phyloP scores from a whole-genome alignment of 139 green algal species.

The Closterium sp. region DNA sequence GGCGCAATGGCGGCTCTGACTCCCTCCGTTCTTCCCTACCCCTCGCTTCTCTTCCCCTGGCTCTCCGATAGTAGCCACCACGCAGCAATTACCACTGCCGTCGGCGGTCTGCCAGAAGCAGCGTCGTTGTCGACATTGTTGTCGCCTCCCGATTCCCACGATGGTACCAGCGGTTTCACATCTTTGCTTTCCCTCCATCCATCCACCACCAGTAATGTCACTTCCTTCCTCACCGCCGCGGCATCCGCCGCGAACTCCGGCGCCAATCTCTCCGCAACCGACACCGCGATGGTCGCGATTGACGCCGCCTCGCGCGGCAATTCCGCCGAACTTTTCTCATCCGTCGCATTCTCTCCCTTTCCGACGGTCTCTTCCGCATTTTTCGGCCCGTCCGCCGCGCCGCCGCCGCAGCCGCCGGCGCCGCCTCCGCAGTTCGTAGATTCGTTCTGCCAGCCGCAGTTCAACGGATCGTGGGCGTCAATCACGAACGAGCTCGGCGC shows the following conservation, averaged over 20 bases:
- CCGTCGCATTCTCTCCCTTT: not conserved
- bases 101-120: not conserved
- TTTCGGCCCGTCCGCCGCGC: not conserved
- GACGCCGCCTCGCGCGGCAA: not conserved
- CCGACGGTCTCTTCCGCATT: not conserved
- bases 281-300: not conserved
- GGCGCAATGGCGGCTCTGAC: not conserved
- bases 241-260: not conserved
- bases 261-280: not conserved
- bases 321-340: not conserved
- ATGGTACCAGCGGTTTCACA: not conserved
- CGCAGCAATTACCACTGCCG: not conserved
- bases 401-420: not conserved
- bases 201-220: not conserved
- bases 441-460: constrained; percentile 34
- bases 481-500: constrained; percentile 44
- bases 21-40: not conserved
- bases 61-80: not conserved
- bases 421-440: constrained; percentile 20
- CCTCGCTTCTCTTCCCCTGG: not conserved
- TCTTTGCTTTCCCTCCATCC: not conserved
- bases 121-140: constrained; percentile 21
- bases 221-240: not conserved
- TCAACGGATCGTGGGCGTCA: constrained; percentile 20
- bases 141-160: not conserved